Evolutionary conservation across 305 asterid species (phyloP).

Genomic region (Fraxinus ornus): DNA sequence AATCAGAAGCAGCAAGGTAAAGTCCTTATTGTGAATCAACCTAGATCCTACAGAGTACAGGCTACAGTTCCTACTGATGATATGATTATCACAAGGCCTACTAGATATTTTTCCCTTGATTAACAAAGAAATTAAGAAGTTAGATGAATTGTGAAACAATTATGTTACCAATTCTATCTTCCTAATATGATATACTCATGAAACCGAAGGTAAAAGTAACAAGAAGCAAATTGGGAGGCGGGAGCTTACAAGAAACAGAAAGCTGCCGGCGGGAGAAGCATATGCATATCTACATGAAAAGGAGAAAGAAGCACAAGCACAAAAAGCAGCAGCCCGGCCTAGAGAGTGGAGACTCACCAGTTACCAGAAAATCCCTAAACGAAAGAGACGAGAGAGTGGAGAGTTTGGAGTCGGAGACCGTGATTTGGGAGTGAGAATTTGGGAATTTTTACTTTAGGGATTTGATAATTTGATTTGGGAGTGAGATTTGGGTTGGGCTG

Average conservation of each 20-base stretch:
- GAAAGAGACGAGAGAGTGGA: too few relatives aligned
- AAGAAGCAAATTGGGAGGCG: conserved; percentile 32
- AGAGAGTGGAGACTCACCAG: too few relatives aligned
- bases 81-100: background rate
- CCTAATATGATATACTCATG: background rate
- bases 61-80: background rate
- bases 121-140: background rate
- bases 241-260: conserved; percentile 37
- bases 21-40: background rate
- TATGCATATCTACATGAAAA: conserved; percentile 25
- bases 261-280: conserved; percentile 8
- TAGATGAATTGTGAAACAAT: background rate
- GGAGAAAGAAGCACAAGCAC: conserved; percentile 32
- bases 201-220: conserved; percentile 20
- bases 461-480: too few relatives aligned
- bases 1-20: too few relatives aligned
- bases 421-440: too few relatives aligned
- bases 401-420: too few relatives aligned
- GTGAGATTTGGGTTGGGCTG: too few relatives aligned
- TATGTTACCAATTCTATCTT: background rate
- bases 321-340: conserved; percentile 21
- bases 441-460: too few relatives aligned
- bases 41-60: too few relatives aligned
- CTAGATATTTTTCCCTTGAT: background rate
- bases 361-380: too few relatives aligned